Base-by-base conservation (phyloP, 2,329 filamentous ascomycete genomes). In the Xylaria sp. region DNA sequence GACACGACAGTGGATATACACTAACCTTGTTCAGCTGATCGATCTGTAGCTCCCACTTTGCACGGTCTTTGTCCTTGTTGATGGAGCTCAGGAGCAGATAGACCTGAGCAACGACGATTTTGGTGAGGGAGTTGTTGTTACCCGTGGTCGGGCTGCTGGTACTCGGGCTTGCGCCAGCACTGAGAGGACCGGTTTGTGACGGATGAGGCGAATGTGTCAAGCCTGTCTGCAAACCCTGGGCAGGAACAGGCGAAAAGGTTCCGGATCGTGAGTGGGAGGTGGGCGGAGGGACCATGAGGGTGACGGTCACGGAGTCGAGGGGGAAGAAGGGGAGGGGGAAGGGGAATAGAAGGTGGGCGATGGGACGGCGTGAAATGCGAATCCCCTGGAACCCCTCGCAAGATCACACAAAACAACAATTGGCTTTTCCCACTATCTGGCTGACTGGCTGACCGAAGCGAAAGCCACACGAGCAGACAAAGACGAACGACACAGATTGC, bases 41-140 rank as follows among this genome's bases (percentile, higher is more conserved):
- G 78, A 90, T 91, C 83, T 97, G 94, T 74, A 90, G 86, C 81
- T 97, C 93, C 92, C 93, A 97, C 92, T 97, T 97, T 77, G 89
- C 88, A 78, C 91, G 89, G 79, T 89, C 94, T 83, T 94, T 94
- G 80, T 97, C 95, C 84, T 97, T 94, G 81, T 96, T 97, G 79
- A 98, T 92, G 40, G 93, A 94, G 83, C 94, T 96, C 73, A 99
- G 87, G 66, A 99, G 88, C 72, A 99, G 90, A 83, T 96, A 97
- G 74, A 98, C 90, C 85, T 99, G 96, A 73, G 96, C 94, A 77
- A 97, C 91, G 76, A 96, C 94, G 80, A 99, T 96, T 83, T 97
- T 97, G 70, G 92, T 92, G 76, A 98, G 86, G 78, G 90, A 91
- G 78, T 82, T 88, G 73, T 83, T 84, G 63, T 56, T 71, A 80